These are phyloP conservation scores for Colletotrichum gigasporum DNA, from an alignment of 2,329 filamentous ascomycete genomes.

Conservation along the genomic window DNA sequence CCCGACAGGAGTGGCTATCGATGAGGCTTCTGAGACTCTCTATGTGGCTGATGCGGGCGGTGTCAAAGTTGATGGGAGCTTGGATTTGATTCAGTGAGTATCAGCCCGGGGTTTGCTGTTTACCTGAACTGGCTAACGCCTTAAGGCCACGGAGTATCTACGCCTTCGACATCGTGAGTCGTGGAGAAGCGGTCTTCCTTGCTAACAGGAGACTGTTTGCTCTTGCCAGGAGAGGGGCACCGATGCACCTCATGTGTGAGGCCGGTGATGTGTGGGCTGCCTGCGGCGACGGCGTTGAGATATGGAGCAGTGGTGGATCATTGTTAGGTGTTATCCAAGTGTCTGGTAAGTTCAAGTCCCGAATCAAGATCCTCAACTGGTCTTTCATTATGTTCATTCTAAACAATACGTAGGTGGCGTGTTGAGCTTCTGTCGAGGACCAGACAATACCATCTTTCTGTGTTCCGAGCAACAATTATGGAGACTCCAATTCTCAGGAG, in stretches of 20 bases:
- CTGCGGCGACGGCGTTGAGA: conserved; percentile 59
- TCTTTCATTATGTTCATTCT: neutral
- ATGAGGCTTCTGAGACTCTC: conserved; percentile 46
- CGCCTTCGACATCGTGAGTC: conserved; percentile 55
- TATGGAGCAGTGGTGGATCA: conserved; percentile 54
- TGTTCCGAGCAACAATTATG: conserved; percentile 58
- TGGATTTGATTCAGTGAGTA: conserved; percentile 34
- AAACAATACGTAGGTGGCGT: conserved; percentile 44
- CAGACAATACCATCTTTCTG: conserved; percentile 52
- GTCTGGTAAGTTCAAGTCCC: conserved; percentile 38
- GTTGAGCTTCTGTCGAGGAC: conserved; percentile 55
- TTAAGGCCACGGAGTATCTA: conserved; percentile 51
- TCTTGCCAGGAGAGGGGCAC: conserved; percentile 55
- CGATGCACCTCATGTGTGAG: conserved; percentile 54
- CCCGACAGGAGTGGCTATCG: conserved; percentile 53
- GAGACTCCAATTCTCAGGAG: conserved; percentile 44
- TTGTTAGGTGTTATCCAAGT: conserved; percentile 53
- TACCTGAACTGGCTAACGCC: conserved; percentile 1
- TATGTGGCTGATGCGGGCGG: conserved; percentile 54
- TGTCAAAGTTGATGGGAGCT: neutral
- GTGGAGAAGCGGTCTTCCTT: conserved; percentile 50
- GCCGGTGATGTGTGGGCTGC: conserved; percentile 57
- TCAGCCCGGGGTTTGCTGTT: conserved; percentile 20
- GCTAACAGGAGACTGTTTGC: conserved; percentile 62
- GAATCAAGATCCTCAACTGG: too few relatives aligned